Percentiles rank a stretch among this genome's conserved stretches.
These are phyloP conservation scores for Debaryomyces robertsiae DNA, from an alignment of 1,139 yeast genomes.

Conservation along the genomic window DNA sequence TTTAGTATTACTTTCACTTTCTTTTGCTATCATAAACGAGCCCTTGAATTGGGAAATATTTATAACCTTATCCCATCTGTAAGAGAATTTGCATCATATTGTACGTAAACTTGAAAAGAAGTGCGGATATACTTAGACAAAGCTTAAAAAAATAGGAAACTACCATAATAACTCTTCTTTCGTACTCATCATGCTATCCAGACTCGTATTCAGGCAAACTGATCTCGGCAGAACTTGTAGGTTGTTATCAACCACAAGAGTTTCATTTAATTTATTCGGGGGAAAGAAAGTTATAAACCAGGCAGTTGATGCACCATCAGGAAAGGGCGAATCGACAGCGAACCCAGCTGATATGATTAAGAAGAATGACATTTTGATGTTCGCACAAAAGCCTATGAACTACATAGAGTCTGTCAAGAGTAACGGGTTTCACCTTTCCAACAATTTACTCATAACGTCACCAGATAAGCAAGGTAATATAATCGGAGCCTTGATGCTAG, in stretches of 20 bases:
- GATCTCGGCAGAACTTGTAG: background rate
- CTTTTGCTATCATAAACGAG: no score
- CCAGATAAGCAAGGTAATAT: slow-evolving; percentile 49
- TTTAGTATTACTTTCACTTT: no score
- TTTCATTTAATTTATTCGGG: slow-evolving; percentile 26
- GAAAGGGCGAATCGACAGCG: slow-evolving; percentile 42
- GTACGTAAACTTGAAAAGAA: no score
- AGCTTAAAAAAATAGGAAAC: no score
- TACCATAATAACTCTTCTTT: no score
- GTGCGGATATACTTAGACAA: no score
- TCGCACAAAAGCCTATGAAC: slow-evolving; percentile 45
- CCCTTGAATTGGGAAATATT: no score
- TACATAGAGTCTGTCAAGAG: slow-evolving; percentile 45
- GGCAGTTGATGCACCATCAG: slow-evolving; percentile 35
- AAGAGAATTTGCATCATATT: no score
- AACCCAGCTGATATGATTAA: slow-evolving; percentile 51
- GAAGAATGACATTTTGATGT: slow-evolving; percentile 47
- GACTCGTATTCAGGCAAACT: background rate
- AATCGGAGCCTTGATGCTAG: slow-evolving; percentile 59
- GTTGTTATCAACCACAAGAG: background rate
- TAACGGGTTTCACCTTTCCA: slow-evolving; percentile 46
- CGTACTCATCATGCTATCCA: slow-evolving; percentile 1
- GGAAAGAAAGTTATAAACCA: slow-evolving; percentile 28
- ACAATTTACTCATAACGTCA: slow-evolving; percentile 41
- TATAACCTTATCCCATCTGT: no score